Evolutionary conservation across 164 flowering plant species (phyloP), one percentile per base, ranked within the genome.

Genomic region (Euptelea pleiosperma): DNA sequence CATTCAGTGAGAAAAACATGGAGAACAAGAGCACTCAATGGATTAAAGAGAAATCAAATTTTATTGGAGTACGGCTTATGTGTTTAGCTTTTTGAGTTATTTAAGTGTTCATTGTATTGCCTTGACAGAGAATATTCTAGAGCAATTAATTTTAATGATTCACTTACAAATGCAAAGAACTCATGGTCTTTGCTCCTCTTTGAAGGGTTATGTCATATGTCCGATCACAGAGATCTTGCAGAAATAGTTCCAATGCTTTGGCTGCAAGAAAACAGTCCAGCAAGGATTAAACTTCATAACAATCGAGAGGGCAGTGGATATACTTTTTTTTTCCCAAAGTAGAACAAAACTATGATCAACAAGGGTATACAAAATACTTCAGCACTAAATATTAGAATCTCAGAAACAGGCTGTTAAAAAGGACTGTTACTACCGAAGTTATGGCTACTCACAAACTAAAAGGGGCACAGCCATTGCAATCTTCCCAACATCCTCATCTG

Each of bases 401-500:
- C 29, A 36, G 19, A 21, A 47, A 10, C 8, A 49, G 28, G 12
- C 12, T 40, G 29, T 57, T 8, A 21, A 24, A 43, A 24, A 6
- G 26, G 34, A 29, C 4, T 26, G 2, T 1, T 18, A 45, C 3
- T 25, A n/a, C 15, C 3, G 3, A 40, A 34, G 55, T 22, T 10
- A 35, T 14, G 44, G 57, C 19, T 31, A 77, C 91, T 77, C 65
- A 87, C 95, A 87, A 19, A 87, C 91, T 74, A 87, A 63, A 65
- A 87, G 82, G 22, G 95, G 95, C 51, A 87, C 95, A 2, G 95
- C 95, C 77, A 83, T 60, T 4, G 95, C 95, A 59, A 87, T 87
- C 81, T 87, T 87, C 60, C 91, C 95, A 37, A 87, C 82, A 68
- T 87, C 95, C 60, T 87, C 95, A 74, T 87, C 95, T 41, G 91